phyloP scores from a whole-genome alignment of 208 protist species.

The Crithidia mellificae region DNA sequence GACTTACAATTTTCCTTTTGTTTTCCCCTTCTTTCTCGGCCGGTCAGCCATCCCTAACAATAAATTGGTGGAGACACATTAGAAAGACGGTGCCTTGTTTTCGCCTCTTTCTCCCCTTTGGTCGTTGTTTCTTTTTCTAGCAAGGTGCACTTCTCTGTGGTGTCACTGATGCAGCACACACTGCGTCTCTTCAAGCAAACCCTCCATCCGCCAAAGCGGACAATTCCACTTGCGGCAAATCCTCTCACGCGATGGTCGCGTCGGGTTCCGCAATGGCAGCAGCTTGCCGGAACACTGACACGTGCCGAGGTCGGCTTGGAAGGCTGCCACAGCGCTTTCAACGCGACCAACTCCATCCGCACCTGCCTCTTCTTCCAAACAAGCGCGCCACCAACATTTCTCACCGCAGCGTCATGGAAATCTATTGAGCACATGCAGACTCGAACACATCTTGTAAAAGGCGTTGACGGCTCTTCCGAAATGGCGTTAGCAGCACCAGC shows the following conservation, averaged over 20 bases:
- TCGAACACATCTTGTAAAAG: neutral
- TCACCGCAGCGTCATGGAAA: conserved; percentile 39
- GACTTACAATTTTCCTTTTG: no score
- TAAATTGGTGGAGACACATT: no score
- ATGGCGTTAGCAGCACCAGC: no score
- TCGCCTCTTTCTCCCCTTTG: no score
- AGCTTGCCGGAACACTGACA: conserved; percentile 23
- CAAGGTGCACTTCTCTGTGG: neutral
- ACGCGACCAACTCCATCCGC: conserved; percentile 83
- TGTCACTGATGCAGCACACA: neutral
- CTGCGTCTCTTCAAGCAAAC: conserved; percentile 44
- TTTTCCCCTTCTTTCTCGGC: no score
- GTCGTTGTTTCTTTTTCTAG: no score
- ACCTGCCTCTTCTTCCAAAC: conserved; percentile 81
- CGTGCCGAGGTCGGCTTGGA: conserved; percentile 61
- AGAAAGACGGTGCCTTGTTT: no score
- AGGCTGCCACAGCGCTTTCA: conserved; percentile 83
- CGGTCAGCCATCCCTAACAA: no score
- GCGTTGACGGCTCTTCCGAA: neutral
- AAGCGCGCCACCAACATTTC: conserved; percentile 55
- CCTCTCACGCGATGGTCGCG: conserved; percentile 78
- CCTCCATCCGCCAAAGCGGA: conserved; percentile 41
- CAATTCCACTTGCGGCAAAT: conserved; percentile 44
- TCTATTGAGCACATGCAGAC: conserved; percentile 67
- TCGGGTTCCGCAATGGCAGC: conserved; percentile 37